These are phyloP conservation scores for Cenchrus americanus DNA, from an alignment of 176 grass and related monocot species.

Conservation along the genomic window DNA sequence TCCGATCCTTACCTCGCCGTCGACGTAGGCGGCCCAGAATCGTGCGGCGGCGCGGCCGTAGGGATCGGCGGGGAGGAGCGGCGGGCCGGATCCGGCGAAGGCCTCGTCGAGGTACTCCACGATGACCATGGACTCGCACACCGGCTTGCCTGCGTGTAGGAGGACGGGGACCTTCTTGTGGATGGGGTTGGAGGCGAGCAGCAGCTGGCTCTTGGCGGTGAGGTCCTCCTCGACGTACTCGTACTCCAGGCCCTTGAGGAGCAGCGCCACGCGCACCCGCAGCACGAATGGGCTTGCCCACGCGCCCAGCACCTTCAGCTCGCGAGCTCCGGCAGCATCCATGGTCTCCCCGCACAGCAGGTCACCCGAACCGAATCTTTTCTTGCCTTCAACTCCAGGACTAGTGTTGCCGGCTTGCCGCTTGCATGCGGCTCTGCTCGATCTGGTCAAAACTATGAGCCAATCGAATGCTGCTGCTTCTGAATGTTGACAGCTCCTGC, in stretches of 20 bases:
- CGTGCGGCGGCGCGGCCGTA: slow-evolving; percentile 47
- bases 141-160: slow-evolving; percentile 36
- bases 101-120: slow-evolving; percentile 67
- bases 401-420: too few species aligned
- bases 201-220: slow-evolving; percentile 44
- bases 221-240: slow-evolving; percentile 55
- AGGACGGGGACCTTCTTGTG: slow-evolving; percentile 55
- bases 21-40: slow-evolving; percentile 63
- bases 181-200: slow-evolving; percentile 54
- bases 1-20: slow-evolving; percentile 31
- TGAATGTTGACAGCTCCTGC: too few species aligned
- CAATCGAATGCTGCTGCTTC: too few species aligned
- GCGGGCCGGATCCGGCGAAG: slow-evolving; percentile 12
- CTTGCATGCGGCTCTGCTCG: too few species aligned
- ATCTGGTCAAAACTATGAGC: too few species aligned
- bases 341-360: not conserved
- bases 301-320: slow-evolving; percentile 51
- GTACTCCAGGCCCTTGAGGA: slow-evolving; percentile 55
- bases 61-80: slow-evolving; percentile 51
- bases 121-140: slow-evolving; percentile 62
- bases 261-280: slow-evolving; percentile 51
- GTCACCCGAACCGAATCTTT: not conserved
- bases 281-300: slow-evolving; percentile 44
- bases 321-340: slow-evolving; percentile 11
- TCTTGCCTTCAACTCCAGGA: not conserved